These are phyloP conservation scores for Suillus brevipes DNA, from an alignment of 768 basidiomycete species.

Conservation along the genomic window DNA sequence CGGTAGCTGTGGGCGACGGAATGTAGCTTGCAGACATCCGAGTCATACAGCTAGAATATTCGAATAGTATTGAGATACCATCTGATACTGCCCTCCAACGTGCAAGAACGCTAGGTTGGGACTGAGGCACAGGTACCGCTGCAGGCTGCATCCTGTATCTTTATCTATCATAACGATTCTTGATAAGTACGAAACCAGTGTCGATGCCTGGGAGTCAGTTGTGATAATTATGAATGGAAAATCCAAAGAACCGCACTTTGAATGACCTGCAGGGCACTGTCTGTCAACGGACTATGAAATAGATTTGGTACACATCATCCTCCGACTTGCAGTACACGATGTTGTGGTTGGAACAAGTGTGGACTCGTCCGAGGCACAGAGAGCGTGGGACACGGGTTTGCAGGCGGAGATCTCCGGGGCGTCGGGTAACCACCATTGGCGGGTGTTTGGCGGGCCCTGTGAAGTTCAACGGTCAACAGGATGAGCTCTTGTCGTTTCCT, in stretches of 20 bases:
- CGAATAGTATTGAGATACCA: background rate
- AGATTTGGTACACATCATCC: background rate
- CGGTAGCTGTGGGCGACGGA: background rate
- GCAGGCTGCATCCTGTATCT: constrained; percentile 3
- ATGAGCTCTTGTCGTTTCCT: too few species aligned
- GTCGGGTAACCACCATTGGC: too few species aligned
- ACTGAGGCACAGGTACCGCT: background rate
- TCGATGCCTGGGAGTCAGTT: background rate
- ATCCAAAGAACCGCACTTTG: background rate
- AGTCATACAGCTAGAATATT: background rate
- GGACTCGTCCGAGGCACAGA: background rate
- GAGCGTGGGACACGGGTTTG: too few species aligned
- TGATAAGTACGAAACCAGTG: background rate
- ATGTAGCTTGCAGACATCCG: background rate
- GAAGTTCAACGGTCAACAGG: too few species aligned
- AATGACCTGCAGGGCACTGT: background rate
- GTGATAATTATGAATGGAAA: background rate
- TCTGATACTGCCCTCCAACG: background rate
- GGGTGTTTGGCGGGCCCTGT: too few species aligned
- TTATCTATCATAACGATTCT: background rate
- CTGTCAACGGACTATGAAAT: background rate
- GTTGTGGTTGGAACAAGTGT: background rate
- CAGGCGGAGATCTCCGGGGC: background rate
- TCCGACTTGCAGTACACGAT: background rate
- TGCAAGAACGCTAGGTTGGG: background rate